These are phyloP conservation scores for Penicillium waksmanii DNA, from an alignment of 495 filamentous ascomycete genomes.

Conservation along the genomic window DNA sequence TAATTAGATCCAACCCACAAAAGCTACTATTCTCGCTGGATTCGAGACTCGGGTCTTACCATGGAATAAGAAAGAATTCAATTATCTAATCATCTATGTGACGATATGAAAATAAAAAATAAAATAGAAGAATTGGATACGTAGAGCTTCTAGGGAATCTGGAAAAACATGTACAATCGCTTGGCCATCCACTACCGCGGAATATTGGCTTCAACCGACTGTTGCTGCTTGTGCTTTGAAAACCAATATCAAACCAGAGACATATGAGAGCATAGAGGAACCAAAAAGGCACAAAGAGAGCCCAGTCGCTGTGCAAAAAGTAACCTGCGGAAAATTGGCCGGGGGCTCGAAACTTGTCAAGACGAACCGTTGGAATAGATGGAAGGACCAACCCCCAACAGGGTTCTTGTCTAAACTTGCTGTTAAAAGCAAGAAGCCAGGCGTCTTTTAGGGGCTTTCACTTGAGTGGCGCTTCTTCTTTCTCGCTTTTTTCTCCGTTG, in stretches of 20 bases:
- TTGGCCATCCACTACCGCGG: conserved; percentile 6
- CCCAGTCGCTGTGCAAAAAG: conserved; percentile 1
- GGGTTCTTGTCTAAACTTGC: not conserved
- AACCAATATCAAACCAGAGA: not conserved
- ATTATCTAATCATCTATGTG: not conserved
- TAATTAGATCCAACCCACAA: not conserved
- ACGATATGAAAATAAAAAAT: not conserved
- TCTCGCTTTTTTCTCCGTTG: not conserved
- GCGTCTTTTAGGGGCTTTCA: not conserved
- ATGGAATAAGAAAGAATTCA: not conserved
- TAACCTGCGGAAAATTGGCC: not conserved
- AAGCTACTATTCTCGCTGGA: conserved; percentile 15
- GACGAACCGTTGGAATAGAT: not conserved
- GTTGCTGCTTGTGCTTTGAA: not conserved
- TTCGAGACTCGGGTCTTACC: conserved; percentile 6
- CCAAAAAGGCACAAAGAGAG: not conserved
- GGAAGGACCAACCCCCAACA: not conserved
- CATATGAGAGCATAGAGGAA: not conserved
- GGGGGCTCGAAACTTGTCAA: not conserved
- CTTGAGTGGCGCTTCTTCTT: not conserved
- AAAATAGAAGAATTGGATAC: conserved; percentile 2
- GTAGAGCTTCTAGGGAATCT: conserved; percentile 15
- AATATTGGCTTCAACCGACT: not conserved
- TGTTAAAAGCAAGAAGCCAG: not conserved
- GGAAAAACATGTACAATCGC: conserved; percentile 3